Percentiles rank a stretch among this genome's conserved stretches.
Evolutionary conservation across 2,329 filamentous ascomycete species (phyloP).

Genomic region (Scolecobasidium constrictum): DNA sequence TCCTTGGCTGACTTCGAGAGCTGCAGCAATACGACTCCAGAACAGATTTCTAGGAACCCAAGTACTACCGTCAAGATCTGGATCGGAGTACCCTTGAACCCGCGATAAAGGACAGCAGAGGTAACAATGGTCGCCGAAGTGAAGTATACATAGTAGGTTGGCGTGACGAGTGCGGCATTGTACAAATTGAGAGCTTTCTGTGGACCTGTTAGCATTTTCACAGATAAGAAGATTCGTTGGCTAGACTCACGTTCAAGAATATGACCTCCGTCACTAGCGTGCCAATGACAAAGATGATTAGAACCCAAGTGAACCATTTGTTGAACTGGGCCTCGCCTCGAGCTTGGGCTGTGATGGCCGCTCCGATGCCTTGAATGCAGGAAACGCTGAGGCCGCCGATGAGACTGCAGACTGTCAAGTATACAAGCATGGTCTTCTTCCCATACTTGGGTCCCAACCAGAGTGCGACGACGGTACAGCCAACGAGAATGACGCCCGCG

Average conservation of each 20-base stretch:
- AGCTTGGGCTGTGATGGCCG: slow-evolving; percentile 81
- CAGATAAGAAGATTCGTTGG: not conserved
- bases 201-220: slow-evolving; percentile 21
- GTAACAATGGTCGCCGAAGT: slow-evolving; percentile 92
- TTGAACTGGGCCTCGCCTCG: slow-evolving; percentile 82
- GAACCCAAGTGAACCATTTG: slow-evolving; percentile 90
- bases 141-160: slow-evolving; percentile 98
- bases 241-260: slow-evolving; percentile 72
- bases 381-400: slow-evolving; percentile 92
- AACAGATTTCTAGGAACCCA: slow-evolving; percentile 88
- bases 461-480: slow-evolving; percentile 58
- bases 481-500: slow-evolving; percentile 70
- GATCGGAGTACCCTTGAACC: slow-evolving; percentile 76
- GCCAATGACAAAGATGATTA: slow-evolving; percentile 80
- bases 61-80: slow-evolving; percentile 83
- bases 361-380: slow-evolving; percentile 82
- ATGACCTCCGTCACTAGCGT: slow-evolving; percentile 91
- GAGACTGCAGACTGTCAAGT: slow-evolving; percentile 91
- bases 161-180: slow-evolving; percentile 92
- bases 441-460: slow-evolving; percentile 82
- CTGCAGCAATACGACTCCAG: slow-evolving; percentile 83
- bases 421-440: slow-evolving; percentile 96
- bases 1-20: slow-evolving; percentile 98
- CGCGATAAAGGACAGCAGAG: slow-evolving; percentile 82
- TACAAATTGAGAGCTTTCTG: slow-evolving; percentile 98